Evolutionary conservation across 1,284 basidiomycete genomes (phyloP), one percentile per base, ranked within the genome.

Genomic region (Irpex lacteus): DNA sequence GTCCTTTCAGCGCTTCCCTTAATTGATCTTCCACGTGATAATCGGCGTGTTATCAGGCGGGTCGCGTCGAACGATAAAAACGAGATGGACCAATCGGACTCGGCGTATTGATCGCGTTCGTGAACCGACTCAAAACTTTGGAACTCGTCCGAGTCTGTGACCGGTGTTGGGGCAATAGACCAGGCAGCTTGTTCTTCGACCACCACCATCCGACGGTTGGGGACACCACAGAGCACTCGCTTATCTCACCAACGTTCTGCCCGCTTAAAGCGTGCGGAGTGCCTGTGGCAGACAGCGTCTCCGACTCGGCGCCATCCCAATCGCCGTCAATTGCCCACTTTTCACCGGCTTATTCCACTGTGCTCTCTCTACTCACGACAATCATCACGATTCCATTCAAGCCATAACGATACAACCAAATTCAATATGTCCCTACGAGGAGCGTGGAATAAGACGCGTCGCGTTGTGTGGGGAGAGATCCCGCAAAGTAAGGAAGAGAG

Each of bases 401-500:
- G 44, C 18, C 6, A 13, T 47, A 19, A 38, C 15, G 40, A 15
- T 5, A 47, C 15, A 44, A 19, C 21, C n/a, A 36, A 19, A 62
- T 19, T 13, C 3, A 40, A 7, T 7, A 63, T 65, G 61, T 50
- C 60, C 1, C 36, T 60, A 37, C 18, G 53, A 21, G 37, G 47
- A 7, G 55, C 56, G 4, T 50, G 58, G 59, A 52, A 60, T 11
- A 21, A 63, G 40, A 59, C 70, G 9, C 69, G 73, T 0, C 67
- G 64, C 32, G 73, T 77, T 66, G 68, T 77, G 9, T 75, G 74
- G 72, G 76, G 76, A 49, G 76, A 75, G 63, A 64, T 73, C 18
- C 74, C 76, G 5, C 68, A 73, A 34, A 76, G 77, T 5, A 78
- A 74, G 66, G 70, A 76, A 62, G 85, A 88, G 75, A 72, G 76